Evolutionary conservation across 1,284 basidiomycete genomes (phyloP).

Genomic region (Coniferiporia weirii): DNA sequence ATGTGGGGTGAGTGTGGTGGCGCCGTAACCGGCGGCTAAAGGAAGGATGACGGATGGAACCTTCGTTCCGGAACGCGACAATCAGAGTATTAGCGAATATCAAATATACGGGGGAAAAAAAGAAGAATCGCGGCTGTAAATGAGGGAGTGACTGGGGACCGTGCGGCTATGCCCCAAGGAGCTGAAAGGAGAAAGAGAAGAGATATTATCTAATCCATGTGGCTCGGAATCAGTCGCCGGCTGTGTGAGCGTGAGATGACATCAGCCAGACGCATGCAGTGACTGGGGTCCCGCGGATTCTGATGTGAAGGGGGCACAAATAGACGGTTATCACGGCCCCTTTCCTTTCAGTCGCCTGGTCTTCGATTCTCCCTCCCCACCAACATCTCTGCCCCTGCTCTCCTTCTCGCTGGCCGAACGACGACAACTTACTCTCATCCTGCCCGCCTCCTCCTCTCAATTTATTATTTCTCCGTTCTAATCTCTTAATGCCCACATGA

Average conservation of each 20-base stretch:
- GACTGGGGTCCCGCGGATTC: neutral
- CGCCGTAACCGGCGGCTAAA: neutral
- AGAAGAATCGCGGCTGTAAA: neutral
- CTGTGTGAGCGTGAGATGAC: neutral
- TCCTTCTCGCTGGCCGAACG: slow-evolving; percentile 15
- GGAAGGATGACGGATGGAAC: neutral
- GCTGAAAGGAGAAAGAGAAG: no score
- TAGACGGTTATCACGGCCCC: slow-evolving; percentile 7
- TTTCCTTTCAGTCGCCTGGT: neutral
- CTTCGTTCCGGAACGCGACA: neutral
- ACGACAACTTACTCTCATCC: neutral
- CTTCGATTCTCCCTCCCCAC: neutral
- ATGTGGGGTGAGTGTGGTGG: neutral
- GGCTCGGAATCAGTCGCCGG: no score
- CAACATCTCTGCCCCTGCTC: neutral
- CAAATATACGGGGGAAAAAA: neutral
- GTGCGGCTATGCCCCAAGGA: no score
- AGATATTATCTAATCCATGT: no score
- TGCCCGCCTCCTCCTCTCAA: neutral
- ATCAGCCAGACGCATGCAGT: neutral
- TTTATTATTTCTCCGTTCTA: neutral
- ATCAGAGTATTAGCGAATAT: neutral
- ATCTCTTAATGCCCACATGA: slow-evolving; percentile 13
- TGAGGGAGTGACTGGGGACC: no score
- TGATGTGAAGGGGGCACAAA: slow-evolving; percentile 1